phyloP scores from a whole-genome alignment of 179 eudicot genomes.

The Silene noctiflora region DNA sequence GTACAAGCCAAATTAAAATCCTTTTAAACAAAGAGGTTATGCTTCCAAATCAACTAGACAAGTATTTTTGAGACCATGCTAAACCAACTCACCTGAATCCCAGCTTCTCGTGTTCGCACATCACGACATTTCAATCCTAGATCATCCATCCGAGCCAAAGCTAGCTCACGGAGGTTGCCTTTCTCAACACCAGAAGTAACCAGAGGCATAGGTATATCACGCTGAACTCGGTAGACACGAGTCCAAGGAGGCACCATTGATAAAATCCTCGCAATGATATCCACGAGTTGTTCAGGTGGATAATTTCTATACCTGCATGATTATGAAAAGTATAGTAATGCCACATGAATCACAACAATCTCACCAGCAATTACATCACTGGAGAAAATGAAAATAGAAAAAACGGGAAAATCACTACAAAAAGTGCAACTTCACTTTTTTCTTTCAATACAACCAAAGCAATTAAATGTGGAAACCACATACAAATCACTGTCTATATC shows the following conservation, averaged over 20 bases:
- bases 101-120: slow-evolving; percentile 99
- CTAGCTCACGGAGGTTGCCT: slow-evolving; percentile 97
- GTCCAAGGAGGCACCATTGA: slow-evolving; percentile 99
- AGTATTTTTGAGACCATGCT: not conserved
- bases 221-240: slow-evolving; percentile 96
- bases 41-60: not conserved
- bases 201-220: slow-evolving; percentile 98
- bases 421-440: too few species aligned
- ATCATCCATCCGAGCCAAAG: slow-evolving; percentile 98
- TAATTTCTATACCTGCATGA: slow-evolving; percentile 87
- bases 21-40: not conserved
- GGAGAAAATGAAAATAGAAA: not conserved
- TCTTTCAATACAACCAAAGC: not conserved
- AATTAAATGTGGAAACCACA: not conserved
- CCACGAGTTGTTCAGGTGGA: slow-evolving; percentile 99
- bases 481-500: not conserved
- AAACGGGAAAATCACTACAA: not conserved
- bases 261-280: slow-evolving; percentile 86
- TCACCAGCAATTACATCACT: not conserved
- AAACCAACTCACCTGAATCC: slow-evolving; percentile 67
- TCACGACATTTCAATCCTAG: slow-evolving; percentile 94
- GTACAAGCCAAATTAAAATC: not conserved
- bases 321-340: not conserved
- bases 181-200: slow-evolving; percentile 99
- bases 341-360: slow-evolving; percentile 10